phyloP scores from a whole-genome alignment of 768 basidiomycete genomes.

The Boletellus ananiceps region DNA sequence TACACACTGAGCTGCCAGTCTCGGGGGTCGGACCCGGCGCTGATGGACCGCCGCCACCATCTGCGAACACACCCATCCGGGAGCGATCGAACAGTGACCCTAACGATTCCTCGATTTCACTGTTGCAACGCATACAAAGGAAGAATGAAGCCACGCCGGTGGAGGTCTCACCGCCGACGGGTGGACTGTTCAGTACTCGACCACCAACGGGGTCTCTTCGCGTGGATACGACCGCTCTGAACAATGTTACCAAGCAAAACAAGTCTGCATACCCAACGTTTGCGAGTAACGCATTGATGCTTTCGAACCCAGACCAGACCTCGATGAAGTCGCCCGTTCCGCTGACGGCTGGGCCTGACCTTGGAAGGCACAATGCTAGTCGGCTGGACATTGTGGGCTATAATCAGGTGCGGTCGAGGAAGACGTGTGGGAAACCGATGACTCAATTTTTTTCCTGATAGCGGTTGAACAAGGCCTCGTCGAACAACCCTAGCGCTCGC shows the following conservation, averaged over 20 bases:
- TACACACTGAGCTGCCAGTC: conserved; percentile 79
- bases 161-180: conserved; percentile 41
- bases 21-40: conserved; percentile 55
- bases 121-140: conserved; percentile 75
- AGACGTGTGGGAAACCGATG: conserved; percentile 1
- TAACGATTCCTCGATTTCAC: conserved; percentile 64
- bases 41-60: conserved; percentile 49
- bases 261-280: conserved; percentile 79
- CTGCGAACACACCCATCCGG: conserved; percentile 47
- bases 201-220: conserved; percentile 68
- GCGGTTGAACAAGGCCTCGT: conserved; percentile 47
- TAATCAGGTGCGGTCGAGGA: conserved; percentile 49
- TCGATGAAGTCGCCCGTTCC: conserved; percentile 70
- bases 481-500: conserved; percentile 48
- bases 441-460: conserved; percentile 23
- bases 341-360: conserved; percentile 80
- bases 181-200: conserved; percentile 51
- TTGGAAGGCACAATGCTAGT: conserved; percentile 70
- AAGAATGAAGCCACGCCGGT: conserved; percentile 55
- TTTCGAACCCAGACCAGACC: conserved; percentile 52
- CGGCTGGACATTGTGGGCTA: conserved; percentile 71
- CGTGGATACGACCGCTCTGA: conserved; percentile 68
- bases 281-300: conserved; percentile 45
- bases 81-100: conserved; percentile 80
- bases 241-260: conserved; percentile 63